These are phyloP conservation scores for Knufia petricola DNA, from an alignment of 2,329 filamentous ascomycete genomes.

Conservation along the genomic window DNA sequence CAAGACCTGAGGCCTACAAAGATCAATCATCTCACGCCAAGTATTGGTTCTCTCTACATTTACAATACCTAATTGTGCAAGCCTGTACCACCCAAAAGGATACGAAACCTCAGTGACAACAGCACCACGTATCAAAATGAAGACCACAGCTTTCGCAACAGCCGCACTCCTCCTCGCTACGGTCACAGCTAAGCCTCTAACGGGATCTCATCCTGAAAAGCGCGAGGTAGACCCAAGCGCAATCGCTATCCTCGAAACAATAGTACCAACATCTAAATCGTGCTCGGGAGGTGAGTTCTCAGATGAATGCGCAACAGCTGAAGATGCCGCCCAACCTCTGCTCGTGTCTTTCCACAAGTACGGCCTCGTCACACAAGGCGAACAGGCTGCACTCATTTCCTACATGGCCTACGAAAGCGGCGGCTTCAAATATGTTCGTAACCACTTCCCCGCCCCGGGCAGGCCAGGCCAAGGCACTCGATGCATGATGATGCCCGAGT, in stretches of 20 bases:
- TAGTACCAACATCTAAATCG: slow-evolving; percentile 15
- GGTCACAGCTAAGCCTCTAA: not conserved
- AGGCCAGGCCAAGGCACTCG: slow-evolving; percentile 60
- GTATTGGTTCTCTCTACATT: no score
- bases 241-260: slow-evolving; percentile 11
- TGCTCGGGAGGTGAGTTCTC: slow-evolving; percentile 12
- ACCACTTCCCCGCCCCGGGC: slow-evolving; percentile 43
- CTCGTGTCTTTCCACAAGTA: slow-evolving; percentile 49
- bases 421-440: slow-evolving; percentile 62
- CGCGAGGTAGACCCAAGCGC: not conserved
- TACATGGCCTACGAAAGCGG: slow-evolving; percentile 63
- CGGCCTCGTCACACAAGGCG: slow-evolving; percentile 43
- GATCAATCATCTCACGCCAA: no score
- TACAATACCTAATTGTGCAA: not conserved
- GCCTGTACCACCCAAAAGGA: not conserved
- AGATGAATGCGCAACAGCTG: slow-evolving; percentile 15
- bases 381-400: slow-evolving; percentile 61
- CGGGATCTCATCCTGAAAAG: not conserved
- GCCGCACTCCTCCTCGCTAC: not conserved
- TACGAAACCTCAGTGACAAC: not conserved
- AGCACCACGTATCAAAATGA: not conserved
- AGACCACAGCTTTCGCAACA: not conserved
- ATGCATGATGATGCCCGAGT: slow-evolving; percentile 53
- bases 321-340: slow-evolving; percentile 33
- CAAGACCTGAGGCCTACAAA: no score